These are phyloP conservation scores for Schizophyllum amplum DNA, from an alignment of 1,284 basidiomycete genomes.

Conservation along the genomic window DNA sequence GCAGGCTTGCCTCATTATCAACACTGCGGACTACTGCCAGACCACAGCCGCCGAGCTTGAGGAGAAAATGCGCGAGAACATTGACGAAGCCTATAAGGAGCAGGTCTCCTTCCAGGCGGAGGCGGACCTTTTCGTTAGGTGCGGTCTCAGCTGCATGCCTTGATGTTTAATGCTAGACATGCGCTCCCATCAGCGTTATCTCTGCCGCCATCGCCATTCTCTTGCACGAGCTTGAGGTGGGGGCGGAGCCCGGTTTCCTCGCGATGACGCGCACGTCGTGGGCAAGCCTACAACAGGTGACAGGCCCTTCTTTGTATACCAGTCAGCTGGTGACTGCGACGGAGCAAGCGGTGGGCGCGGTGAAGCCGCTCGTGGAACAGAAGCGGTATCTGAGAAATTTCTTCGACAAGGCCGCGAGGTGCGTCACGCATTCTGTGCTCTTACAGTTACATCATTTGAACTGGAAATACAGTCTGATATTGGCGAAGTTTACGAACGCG, in stretches of 20 bases:
- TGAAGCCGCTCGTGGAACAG: conserved; percentile 76
- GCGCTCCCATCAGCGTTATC: conserved; percentile 50
- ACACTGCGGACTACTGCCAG: conserved; percentile 97
- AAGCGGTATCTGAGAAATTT: conserved; percentile 91
- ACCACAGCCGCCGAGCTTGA: conserved; percentile 90
- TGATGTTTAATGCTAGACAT: conserved; percentile 4
- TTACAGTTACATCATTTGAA: not conserved
- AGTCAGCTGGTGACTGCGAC: conserved; percentile 62
- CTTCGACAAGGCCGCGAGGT: conserved; percentile 89
- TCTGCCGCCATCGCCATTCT: conserved; percentile 74
- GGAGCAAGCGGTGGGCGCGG: conserved; percentile 54
- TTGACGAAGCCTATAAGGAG: conserved; percentile 69
- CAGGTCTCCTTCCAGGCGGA: conserved; percentile 81
- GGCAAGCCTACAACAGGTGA: conserved; percentile 74
- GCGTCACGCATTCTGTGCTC: conserved; percentile 8
- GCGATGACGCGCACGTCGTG: conserved; percentile 74
- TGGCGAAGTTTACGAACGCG: conserved; percentile 80
- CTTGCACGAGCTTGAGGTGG: conserved; percentile 75
- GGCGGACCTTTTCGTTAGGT: conserved; percentile 85
- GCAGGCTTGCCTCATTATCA: conserved; percentile 82
- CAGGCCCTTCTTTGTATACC: conserved; percentile 76
- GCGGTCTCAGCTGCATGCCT: conserved; percentile 12
- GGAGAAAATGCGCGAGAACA: conserved; percentile 81
- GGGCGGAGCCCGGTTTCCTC: conserved; percentile 69
- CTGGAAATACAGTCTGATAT: conserved; percentile 48